Evolutionary conservation across 805 yeast species (phyloP).

Genomic region (Tetrapisispora pingtungensis): DNA sequence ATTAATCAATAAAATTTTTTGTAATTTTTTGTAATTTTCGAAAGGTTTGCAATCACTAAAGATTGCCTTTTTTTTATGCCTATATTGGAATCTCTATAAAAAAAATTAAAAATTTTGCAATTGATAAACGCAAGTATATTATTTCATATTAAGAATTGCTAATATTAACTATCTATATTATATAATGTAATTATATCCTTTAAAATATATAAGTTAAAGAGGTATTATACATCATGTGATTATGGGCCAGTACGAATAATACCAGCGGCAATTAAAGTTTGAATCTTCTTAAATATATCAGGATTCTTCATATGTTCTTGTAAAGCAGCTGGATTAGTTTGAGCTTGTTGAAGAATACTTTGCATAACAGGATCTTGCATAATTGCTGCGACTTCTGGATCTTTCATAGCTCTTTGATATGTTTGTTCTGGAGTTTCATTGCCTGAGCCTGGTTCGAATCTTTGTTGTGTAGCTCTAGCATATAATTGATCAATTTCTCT

Average conservation of each 20-base stretch:
- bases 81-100: no score
- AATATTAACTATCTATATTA: not conserved
- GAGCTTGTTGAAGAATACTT: constrained; percentile 87
- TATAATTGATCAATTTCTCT: constrained; percentile 76
- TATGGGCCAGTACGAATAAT: constrained; percentile 75
- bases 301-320: constrained; percentile 98
- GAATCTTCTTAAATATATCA: constrained; percentile 77
- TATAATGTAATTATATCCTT: not conserved
- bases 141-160: no score
- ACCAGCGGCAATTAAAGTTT: constrained; percentile 90
- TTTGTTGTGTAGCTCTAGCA: constrained; percentile 63
- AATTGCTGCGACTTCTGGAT: constrained; percentile 87
- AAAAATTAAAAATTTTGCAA: no score
- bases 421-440: constrained; percentile 89
- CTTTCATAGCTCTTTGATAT: constrained; percentile 77
- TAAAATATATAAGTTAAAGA: no score
- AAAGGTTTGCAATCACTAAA: no score
- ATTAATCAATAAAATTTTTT: no score
- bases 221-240: not conserved
- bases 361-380: constrained; percentile 95
- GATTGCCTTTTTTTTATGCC: no score
- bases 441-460: constrained; percentile 74
- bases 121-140: no score
- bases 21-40: no score
- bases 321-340: constrained; percentile 89